phyloP scores from a whole-genome alignment of 192 early-diverging fungal genomes.

The Neocallimastix lanati region DNA sequence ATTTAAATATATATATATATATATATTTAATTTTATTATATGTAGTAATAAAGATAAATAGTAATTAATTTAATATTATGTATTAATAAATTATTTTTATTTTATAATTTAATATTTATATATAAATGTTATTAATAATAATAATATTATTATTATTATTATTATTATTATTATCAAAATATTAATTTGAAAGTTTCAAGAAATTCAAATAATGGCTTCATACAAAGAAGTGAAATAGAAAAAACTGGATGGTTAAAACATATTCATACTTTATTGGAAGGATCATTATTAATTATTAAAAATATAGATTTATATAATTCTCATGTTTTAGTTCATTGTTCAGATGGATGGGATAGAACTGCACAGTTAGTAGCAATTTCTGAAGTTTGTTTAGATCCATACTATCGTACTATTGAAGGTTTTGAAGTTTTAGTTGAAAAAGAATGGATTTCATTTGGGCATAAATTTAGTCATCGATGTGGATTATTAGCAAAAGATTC shows the following conservation, averaged over 20 bases:
- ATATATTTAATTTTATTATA: no score
- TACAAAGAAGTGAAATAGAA: conserved; percentile 20
- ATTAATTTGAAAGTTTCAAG: conserved; percentile 7
- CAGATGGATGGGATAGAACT: conserved; percentile 97
- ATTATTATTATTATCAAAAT: no score
- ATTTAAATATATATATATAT: no score
- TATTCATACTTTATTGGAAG: conserved; percentile 63
- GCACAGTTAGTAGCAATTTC: conserved; percentile 79
- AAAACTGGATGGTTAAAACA: conserved; percentile 77
- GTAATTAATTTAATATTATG: no score
- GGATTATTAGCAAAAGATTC: conserved; percentile 57
- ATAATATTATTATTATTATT: no score
- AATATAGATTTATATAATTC: conserved; percentile 51
- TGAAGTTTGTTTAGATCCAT: conserved; percentile 84
- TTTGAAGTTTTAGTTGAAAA: conserved; percentile 85
- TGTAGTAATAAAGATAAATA: no score
- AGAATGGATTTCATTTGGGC: conserved; percentile 95
- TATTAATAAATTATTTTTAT: no score
- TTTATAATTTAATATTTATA: no score
- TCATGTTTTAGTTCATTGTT: conserved; percentile 92
- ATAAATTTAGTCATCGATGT: conserved; percentile 84
- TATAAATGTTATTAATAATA: no score
- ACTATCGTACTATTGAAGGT: conserved; percentile 82
- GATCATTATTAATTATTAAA: conserved; percentile 57
- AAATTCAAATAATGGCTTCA: conserved; percentile 4